phyloP scores from a whole-genome alignment of 768 basidiomycete species.

The Strobilomyces dryophilus region DNA sequence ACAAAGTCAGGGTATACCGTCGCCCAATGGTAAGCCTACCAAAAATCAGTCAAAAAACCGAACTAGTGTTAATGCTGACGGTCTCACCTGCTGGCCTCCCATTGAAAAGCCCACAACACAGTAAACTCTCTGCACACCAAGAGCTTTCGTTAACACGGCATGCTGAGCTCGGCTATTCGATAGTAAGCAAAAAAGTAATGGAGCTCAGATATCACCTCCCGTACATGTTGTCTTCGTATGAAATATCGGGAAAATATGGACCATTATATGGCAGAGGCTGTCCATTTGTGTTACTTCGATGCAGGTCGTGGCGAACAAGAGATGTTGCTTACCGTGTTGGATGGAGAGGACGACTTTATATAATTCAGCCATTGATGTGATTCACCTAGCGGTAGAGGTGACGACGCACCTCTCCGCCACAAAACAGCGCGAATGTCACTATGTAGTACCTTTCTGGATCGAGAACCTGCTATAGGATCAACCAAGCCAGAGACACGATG shows the following conservation, averaged over 20 bases:
- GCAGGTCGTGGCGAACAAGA: neutral
- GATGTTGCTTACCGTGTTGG: constrained; percentile 45
- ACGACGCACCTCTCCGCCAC: constrained; percentile 50
- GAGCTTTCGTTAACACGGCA: constrained; percentile 43
- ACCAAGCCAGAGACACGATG: neutral
- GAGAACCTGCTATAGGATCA: constrained; percentile 35
- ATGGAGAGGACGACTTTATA: constrained; percentile 52
- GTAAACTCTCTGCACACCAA: constrained; percentile 42
- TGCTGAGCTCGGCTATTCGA: constrained; percentile 48
- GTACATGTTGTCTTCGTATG: constrained; percentile 58
- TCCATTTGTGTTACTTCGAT: neutral
- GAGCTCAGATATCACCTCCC: neutral
- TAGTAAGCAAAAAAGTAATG: neutral
- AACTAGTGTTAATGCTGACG: neutral
- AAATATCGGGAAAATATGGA: constrained; percentile 53
- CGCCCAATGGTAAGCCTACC: constrained; percentile 52
- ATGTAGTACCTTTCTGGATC: constrained; percentile 50
- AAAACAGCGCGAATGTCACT: constrained; percentile 55
- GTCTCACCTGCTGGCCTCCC: constrained; percentile 49
- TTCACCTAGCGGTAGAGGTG: neutral
- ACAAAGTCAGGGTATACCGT: constrained; percentile 52
- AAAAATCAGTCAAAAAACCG: neutral
- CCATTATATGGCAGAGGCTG: constrained; percentile 55
- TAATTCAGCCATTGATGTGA: too few relatives aligned
- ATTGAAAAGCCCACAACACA: constrained; percentile 54